phyloP scores from a whole-genome alignment of 441 rosid genomes.

The Adansonia madagascariensis region DNA sequence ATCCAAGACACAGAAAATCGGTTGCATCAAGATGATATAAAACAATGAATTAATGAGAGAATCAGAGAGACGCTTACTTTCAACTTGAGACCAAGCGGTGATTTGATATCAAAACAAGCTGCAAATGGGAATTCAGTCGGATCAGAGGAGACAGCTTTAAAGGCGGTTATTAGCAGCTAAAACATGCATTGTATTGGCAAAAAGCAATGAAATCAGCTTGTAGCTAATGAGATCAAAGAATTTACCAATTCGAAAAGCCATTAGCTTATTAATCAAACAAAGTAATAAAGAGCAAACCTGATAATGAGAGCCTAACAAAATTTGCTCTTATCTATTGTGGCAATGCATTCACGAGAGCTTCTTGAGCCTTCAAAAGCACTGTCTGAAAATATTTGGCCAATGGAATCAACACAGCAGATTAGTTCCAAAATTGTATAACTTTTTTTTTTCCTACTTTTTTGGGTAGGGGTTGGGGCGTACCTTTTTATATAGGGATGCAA shows the following conservation, averaged over 20 bases:
- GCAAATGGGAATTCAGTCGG: conserved; percentile 20
- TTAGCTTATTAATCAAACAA: conserved; percentile 16
- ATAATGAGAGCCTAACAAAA: conserved; percentile 61
- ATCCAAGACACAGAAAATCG: not conserved
- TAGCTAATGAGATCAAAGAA: not conserved
- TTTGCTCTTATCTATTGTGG: conserved; percentile 82
- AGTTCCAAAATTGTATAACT: too few species aligned
- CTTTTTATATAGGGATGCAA: too few species aligned
- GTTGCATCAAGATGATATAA: too few species aligned
- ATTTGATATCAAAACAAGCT: conserved; percentile 66
- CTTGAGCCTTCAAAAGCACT: conserved; percentile 71
- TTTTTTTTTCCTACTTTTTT: too few species aligned
- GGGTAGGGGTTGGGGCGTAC: too few species aligned
- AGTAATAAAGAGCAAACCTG: conserved; percentile 52
- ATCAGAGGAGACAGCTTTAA: not conserved
- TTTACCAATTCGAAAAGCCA: conserved; percentile 3
- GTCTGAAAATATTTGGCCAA: conserved; percentile 23
- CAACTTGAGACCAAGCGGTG: conserved; percentile 79
- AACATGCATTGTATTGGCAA: not conserved
- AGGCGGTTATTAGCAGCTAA: not conserved
- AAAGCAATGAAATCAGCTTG: conserved; percentile 1
- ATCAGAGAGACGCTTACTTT: too few species aligned
- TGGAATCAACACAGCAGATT: not conserved
- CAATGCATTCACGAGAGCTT: conserved; percentile 72
- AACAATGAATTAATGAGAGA: too few species aligned